Evolutionary conservation across 2,329 filamentous ascomycete species (phyloP).

Genomic region (Dryadomyces quercus-mongolicae): DNA sequence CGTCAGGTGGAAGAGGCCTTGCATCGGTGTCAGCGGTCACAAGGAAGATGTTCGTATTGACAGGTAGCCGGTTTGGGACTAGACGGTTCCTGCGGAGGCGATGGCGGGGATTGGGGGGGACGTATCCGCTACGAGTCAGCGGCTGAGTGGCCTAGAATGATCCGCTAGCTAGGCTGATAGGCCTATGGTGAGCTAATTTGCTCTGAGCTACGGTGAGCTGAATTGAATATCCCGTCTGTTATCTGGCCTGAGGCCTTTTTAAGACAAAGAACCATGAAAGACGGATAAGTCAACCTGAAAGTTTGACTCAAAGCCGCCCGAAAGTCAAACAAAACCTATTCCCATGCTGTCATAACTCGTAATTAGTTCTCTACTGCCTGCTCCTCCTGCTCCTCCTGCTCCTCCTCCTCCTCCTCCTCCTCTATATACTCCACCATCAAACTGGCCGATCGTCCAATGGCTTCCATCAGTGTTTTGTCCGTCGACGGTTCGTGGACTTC

Average conservation of each 20-base stretch:
- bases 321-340: no score
- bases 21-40: not conserved
- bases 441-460: constrained; percentile 74
- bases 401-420: constrained; percentile 1
- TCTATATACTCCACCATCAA: constrained; percentile 61
- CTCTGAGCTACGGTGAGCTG: not conserved
- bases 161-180: not conserved
- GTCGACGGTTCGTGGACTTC: constrained; percentile 62
- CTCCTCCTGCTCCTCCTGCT: not conserved
- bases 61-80: constrained; percentile 3
- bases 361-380: not conserved
- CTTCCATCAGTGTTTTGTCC: constrained; percentile 54
- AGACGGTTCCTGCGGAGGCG: not conserved
- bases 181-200: no score
- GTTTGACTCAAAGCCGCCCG: no score
- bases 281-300: no score
- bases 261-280: no score
- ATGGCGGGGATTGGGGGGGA: not conserved
- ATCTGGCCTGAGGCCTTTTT: no score
- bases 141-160: not conserved
- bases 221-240: no score
- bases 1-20: not conserved
- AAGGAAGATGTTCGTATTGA: constrained; percentile 1
- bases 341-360: no score
- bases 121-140: not conserved